Evolutionary conservation across 305 asterid species (phyloP).

Genomic region (Fraxinus sp.): DNA sequence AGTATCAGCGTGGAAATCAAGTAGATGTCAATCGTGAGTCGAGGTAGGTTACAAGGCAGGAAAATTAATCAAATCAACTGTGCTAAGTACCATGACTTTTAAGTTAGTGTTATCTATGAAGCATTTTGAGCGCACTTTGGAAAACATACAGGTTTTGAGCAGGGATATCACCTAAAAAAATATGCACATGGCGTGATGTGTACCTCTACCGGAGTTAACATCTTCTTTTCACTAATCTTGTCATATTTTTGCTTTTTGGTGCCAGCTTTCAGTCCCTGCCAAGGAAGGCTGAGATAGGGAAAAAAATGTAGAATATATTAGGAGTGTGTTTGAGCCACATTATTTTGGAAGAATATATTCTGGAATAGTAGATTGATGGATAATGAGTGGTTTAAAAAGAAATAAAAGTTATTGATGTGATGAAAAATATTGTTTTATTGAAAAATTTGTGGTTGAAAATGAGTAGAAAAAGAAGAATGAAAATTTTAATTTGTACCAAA

Average conservation of each 20-base stretch:
- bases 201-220: constrained; percentile 92
- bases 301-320: constrained; percentile 4
- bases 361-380: too few species aligned
- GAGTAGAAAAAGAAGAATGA: too few species aligned
- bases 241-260: constrained; percentile 95
- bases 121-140: not conserved
- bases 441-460: too few species aligned
- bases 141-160: constrained; percentile 8
- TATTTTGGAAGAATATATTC: too few species aligned
- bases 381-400: too few species aligned
- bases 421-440: too few species aligned
- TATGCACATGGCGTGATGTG: not conserved
- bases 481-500: too few species aligned
- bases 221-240: constrained; percentile 91
- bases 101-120: not conserved
- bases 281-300: constrained; percentile 64
- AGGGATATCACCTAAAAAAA: constrained; percentile 16
- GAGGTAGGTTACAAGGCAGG: constrained; percentile 3
- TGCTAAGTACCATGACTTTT: not conserved
- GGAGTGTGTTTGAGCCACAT: too few species aligned
- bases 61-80: constrained; percentile 12
- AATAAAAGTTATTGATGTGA: too few species aligned
- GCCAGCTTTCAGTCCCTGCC: constrained; percentile 97
- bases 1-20: constrained; percentile 12
- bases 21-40: not conserved